Evolutionary conservation across 169 alveolate genomes (phyloP).

Genomic region (Eimeria necatrix): DNA sequence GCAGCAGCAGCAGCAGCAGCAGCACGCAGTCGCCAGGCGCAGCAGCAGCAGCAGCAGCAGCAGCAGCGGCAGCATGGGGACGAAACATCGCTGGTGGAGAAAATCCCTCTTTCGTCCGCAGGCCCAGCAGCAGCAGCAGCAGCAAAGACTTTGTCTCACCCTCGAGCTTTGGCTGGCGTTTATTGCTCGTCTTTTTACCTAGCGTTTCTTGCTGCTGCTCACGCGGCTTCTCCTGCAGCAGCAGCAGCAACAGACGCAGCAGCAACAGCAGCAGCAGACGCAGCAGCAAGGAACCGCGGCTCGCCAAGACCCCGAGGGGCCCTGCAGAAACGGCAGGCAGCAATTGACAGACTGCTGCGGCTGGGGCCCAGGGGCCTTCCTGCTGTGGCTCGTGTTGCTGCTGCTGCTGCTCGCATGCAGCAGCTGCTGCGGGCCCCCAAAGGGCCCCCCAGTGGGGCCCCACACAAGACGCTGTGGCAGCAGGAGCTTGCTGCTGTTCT

Average conservation of each 20-base stretch:
- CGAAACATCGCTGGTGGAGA: too few relatives aligned
- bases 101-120: background rate
- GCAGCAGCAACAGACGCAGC: constrained; percentile 69
- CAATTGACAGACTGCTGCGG: constrained; percentile 47
- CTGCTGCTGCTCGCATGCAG: constrained; percentile 74
- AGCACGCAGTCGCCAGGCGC: background rate
- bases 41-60: background rate
- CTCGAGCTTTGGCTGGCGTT: constrained; percentile 31
- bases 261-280: constrained; percentile 27
- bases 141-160: constrained; percentile 52
- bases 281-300: constrained; percentile 9
- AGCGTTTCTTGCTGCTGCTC: constrained; percentile 62
- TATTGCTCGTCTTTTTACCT: constrained; percentile 57
- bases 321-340: constrained; percentile 58
- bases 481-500: constrained; percentile 45
- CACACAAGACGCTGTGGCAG: constrained; percentile 56
- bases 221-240: constrained; percentile 62
- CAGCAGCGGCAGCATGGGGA: background rate
- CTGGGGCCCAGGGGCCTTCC: constrained; percentile 42
- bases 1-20: constrained; percentile 32
- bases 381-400: constrained; percentile 65
- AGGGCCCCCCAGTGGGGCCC: background rate
- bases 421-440: constrained; percentile 7
- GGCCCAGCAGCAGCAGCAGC: constrained; percentile 73
- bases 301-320: constrained; percentile 50